Evolutionary conservation across 257 asterid genomes (phyloP).

Genomic region (Solanum lignicaule): DNA sequence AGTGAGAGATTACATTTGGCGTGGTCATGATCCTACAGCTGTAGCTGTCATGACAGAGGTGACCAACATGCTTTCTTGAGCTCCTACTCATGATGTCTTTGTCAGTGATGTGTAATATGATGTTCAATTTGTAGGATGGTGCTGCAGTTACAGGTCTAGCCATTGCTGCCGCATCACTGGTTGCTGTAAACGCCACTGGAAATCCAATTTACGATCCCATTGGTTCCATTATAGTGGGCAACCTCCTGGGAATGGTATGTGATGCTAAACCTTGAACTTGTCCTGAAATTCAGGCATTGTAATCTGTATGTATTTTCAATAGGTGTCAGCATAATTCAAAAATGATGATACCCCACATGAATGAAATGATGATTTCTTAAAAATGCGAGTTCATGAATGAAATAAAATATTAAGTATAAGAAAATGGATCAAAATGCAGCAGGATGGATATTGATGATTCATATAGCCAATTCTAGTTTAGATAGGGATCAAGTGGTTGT

Average conservation of each 20-base stretch:
- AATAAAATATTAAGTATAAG: neutral
- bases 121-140: constrained; percentile 64
- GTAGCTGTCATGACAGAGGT: constrained; percentile 99
- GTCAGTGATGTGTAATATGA: constrained; percentile 1
- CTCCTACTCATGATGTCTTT: neutral
- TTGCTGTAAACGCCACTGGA: constrained; percentile 87
- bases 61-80: constrained; percentile 12
- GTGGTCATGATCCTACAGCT: constrained; percentile 99
- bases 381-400: neutral
- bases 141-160: constrained; percentile 98
- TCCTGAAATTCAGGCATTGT: neutral
- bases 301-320: neutral
- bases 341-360: neutral
- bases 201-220: constrained; percentile 92
- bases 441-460: neutral
- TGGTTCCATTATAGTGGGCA: constrained; percentile 92
- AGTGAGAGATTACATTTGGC: constrained; percentile 92
- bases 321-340: neutral
- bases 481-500: neutral
- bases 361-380: neutral
- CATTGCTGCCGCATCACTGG: constrained; percentile 92
- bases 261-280: constrained; percentile 1
- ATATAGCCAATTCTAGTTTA: neutral
- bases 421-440: neutral
- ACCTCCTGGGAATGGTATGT: constrained; percentile 94